Evolutionary conservation across 768 basidiomycete species (phyloP), one percentile per base, ranked within the genome.

Genomic region (Suillus cothurnatus): DNA sequence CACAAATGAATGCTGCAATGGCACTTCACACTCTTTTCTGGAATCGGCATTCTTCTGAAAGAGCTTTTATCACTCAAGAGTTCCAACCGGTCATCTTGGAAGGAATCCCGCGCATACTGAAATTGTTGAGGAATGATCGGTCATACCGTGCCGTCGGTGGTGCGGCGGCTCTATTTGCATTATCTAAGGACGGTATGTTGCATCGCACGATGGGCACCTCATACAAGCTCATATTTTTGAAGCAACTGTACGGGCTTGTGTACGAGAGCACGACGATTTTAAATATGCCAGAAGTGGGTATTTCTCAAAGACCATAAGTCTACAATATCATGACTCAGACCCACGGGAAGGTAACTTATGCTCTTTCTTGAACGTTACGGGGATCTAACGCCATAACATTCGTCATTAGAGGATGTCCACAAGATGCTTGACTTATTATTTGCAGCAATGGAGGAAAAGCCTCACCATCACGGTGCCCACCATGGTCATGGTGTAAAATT

Each of bases 241-340:
- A 59, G 58, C 6, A 3, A 41, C 19, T 21, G 11, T 59, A 41
- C 39, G 58, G 26, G 15, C 58, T 28, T 6, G 3, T 28, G 57
- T 59, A 39, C 58, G 58, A 41, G 39, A 59, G 19, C 58, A 59
- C 11, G 19, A 17, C 28, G 39, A 59, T 59, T 59, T 59, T 6
- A 59, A 28, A 21, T 41, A 21, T 21, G 38, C 19, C 26, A 28
- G 26, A 41, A 21, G 39, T 19, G 3, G 3, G 19, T 41, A 59
- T 41, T 59, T 59, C 58, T 41, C 58, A 12, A 59, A 4, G 39
- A 39, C 0, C 39, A 28, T 28, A 6, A 31, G 41, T 12, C 58
- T 59, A 28, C 39, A 59, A 19, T 59, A 59, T 28, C 58, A 41
- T 59, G 6, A 3, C 6, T 39, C 39, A 21, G 38, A 59, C 26